These are phyloP conservation scores for Ashbya aceris DNA, from an alignment of 1,139 yeast genomes.

Conservation along the genomic window DNA sequence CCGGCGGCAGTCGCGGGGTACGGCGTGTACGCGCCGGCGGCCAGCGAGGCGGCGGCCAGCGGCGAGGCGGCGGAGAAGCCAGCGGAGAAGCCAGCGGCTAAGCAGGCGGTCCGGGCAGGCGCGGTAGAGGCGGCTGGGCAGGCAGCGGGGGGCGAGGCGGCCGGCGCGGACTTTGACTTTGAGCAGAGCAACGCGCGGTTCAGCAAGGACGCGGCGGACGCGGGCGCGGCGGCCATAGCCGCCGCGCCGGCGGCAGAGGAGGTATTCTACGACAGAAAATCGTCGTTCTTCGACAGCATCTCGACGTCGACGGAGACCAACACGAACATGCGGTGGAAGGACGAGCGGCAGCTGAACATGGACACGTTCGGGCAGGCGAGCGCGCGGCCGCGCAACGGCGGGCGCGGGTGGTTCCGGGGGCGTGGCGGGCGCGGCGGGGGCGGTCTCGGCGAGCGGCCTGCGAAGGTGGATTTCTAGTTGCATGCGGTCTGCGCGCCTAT, in stretches of 20 bases:
- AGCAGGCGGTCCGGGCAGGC: constrained; percentile 8
- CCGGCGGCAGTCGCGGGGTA: constrained; percentile 31
- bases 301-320: constrained; percentile 45
- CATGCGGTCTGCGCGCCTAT: neutral
- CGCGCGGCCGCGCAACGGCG: constrained; percentile 29
- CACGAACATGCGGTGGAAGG: constrained; percentile 48
- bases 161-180: constrained; percentile 48
- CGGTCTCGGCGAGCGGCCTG: constrained; percentile 7
- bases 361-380: constrained; percentile 56
- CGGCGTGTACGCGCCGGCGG: constrained; percentile 28
- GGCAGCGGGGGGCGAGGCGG: constrained; percentile 1
- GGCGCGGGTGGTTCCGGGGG: constrained; percentile 30
- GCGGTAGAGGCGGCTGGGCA: constrained; percentile 5
- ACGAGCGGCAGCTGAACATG: constrained; percentile 46
- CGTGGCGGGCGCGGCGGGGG: constrained; percentile 30
- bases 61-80: too few relatives aligned
- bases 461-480: constrained; percentile 2
- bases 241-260: constrained; percentile 10
- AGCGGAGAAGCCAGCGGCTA: neutral
- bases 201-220: constrained; percentile 24
- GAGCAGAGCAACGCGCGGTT: constrained; percentile 59
- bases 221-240: constrained; percentile 9
- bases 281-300: constrained; percentile 75
- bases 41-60: constrained; percentile 4
- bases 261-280: constrained; percentile 50